Conservation (phyloP, 2,329 filamentous ascomycete genomes). For the Periglandula ipomoeae region DNA sequence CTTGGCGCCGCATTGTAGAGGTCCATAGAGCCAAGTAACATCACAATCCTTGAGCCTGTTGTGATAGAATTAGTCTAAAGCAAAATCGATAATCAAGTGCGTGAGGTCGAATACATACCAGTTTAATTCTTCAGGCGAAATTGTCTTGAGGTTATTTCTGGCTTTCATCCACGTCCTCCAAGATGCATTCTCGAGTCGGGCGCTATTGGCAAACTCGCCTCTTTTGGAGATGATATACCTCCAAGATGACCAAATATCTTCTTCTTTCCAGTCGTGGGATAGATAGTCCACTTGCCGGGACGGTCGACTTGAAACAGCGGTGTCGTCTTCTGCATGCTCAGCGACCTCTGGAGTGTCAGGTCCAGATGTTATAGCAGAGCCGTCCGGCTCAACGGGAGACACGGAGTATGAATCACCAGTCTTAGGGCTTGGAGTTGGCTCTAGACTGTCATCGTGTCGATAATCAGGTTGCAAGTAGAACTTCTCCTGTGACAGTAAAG, state of each 20-base stretch:
- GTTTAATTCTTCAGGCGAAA: constrained; percentile 85
- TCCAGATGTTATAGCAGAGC: constrained; percentile 40
- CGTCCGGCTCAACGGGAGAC: constrained; percentile 46
- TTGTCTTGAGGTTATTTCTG: constrained; percentile 76
- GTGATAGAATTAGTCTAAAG: constrained; percentile 18
- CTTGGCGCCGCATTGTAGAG: constrained; percentile 64
- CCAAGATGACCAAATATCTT: constrained; percentile 98
- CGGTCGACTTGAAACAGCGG: constrained; percentile 61
- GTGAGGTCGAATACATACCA: constrained; percentile 52
- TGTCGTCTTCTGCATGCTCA: constrained; percentile 69
- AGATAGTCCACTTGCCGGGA: constrained; percentile 92
- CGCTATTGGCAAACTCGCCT: constrained; percentile 70
- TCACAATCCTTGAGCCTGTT: constrained; percentile 90
- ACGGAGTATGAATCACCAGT: constrained; percentile 40
- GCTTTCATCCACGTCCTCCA: constrained; percentile 96
- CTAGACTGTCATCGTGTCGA: constrained; percentile 30
- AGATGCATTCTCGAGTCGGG: constrained; percentile 85
- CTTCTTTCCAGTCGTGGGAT: constrained; percentile 86
- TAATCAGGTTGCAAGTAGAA: constrained; percentile 30
- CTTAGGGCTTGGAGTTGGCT: constrained; percentile 41
- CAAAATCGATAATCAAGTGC: neutral
- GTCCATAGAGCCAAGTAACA: constrained; percentile 95
- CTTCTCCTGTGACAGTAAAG: constrained; percentile 36
- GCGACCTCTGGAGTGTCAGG: constrained; percentile 48
- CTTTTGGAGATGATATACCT: constrained; percentile 78